Conservation (phyloP, 495 filamentous ascomycete genomes). For the Xylaria acuta region DNA sequence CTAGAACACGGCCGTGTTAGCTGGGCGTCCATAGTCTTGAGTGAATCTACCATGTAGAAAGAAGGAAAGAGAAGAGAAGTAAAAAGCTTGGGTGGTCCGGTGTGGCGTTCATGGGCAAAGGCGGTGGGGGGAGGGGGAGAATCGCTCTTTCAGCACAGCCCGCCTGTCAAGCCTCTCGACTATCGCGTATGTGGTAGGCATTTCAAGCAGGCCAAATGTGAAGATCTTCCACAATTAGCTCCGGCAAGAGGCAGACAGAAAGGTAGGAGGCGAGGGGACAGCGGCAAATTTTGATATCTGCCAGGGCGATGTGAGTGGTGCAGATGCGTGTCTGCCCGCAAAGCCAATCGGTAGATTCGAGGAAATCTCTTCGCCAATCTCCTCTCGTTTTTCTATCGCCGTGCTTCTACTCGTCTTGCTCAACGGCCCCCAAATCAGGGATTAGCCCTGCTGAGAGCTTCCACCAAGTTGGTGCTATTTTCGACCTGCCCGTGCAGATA, state of each 20-base stretch:
- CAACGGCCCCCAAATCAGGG: constrained; percentile 15
- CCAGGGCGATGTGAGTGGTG: neutral
- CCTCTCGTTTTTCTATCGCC: neutral
- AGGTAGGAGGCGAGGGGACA: neutral
- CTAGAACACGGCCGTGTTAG: constrained; percentile 38
- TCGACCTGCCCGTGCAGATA: neutral
- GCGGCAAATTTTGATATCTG: neutral
- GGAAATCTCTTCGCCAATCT: neutral
- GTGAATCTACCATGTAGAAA: neutral
- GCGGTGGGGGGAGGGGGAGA: no score
- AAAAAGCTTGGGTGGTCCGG: neutral
- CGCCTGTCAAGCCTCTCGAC: neutral
- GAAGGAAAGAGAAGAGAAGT: neutral
- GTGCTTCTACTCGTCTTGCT: neutral
- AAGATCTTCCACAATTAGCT: neutral
- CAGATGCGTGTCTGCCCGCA: neutral
- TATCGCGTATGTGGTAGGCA: neutral
- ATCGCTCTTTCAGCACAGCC: neutral
- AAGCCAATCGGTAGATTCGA: neutral
- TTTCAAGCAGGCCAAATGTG: neutral
- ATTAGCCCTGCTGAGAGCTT: neutral
- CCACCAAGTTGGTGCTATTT: neutral
- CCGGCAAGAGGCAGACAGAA: neutral
- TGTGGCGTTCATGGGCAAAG: neutral
- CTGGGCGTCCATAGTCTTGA: neutral